Conservation (phyloP, 345 rosid genomes). For the Citrus unshiu region DNA sequence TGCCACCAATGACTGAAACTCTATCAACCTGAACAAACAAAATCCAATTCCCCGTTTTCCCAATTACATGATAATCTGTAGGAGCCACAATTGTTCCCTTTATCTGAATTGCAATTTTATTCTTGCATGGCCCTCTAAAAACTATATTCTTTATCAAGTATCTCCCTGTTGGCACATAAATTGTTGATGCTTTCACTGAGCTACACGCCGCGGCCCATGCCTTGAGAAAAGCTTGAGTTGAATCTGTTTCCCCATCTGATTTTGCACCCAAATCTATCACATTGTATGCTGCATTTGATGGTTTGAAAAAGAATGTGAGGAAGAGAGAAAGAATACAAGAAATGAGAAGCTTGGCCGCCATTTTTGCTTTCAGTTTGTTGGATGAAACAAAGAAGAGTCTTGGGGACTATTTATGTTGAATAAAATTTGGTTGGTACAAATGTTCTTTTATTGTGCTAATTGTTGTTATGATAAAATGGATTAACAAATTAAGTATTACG, state of each 20-base stretch:
- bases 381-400: background rate
- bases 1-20: constrained; percentile 43
- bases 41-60: constrained; percentile 56
- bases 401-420: background rate
- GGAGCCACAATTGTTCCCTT: constrained; percentile 63
- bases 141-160: constrained; percentile 32
- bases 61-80: constrained; percentile 39
- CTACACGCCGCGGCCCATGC: constrained; percentile 58
- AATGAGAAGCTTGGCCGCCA: background rate
- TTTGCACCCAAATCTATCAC: constrained; percentile 61
- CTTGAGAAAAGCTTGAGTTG: constrained; percentile 41
- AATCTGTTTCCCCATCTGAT: constrained; percentile 49
- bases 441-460: background rate
- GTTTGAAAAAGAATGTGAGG: background rate
- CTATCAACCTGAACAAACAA: constrained; percentile 43
- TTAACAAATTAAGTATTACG: background rate
- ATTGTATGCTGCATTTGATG: constrained; percentile 14
- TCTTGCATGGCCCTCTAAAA: constrained; percentile 64
- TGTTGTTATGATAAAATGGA: background rate
- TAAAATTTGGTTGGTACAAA: background rate
- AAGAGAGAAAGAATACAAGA: background rate
- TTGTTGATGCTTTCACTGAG: constrained; percentile 24
- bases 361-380: background rate
- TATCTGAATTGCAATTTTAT: constrained; percentile 33
- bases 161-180: constrained; percentile 49